Base-by-base conservation (phyloP, 2,329 filamentous ascomycete genomes). In the Stromatinia cepivora region DNA sequence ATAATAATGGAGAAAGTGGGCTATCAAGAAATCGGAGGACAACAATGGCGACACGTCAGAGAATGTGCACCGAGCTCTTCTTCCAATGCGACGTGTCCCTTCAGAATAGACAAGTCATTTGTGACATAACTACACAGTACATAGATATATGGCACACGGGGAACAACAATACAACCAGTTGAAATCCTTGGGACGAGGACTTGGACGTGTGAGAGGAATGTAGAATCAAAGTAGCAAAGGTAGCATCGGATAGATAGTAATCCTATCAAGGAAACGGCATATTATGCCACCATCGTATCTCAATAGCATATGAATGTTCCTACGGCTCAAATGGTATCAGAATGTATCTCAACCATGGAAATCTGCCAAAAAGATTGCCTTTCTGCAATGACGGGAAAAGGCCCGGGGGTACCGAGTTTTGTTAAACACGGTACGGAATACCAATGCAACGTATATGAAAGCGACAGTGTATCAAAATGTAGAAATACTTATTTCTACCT, bases 21-120 rank as follows among this genome's bases (percentile, higher is more conserved):
- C 61, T 15, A 52, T 36, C 61, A 63, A 39, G 46, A 63, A 42
- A 52, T 63, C 25, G 31, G 22, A 63, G 46, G 46, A 63, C 61
- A 63, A 17, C 61, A 50, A 63, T n/a, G 48, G 61, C 61, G 61
- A 63, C 46, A 63, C 61, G 61, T 63, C 61, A 63, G 61, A 63
- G 61, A 52, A 25, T 22, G 46, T 62, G 46, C 61, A 52, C 46
- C 61, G 48, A 62, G 20, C 31, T 25, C 22, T 48, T 36, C 31
- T n/a, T 39, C 31, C 61, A 52, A 50, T 52, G 31, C 46, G 46
- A 63, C 61, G 61, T 63, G 61, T 52, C 28, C 61, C 22, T 52
- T 52, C n/a, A 11, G 22, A 20, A 36, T 52, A 48, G 13, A 28
- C 10, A 46, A 20, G 58, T 61, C 42, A 61, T 45, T 46, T 61